Evolutionary conservation across 176 grass and related monocot species (phyloP).

Genomic region (Phyllostachys edulis): DNA sequence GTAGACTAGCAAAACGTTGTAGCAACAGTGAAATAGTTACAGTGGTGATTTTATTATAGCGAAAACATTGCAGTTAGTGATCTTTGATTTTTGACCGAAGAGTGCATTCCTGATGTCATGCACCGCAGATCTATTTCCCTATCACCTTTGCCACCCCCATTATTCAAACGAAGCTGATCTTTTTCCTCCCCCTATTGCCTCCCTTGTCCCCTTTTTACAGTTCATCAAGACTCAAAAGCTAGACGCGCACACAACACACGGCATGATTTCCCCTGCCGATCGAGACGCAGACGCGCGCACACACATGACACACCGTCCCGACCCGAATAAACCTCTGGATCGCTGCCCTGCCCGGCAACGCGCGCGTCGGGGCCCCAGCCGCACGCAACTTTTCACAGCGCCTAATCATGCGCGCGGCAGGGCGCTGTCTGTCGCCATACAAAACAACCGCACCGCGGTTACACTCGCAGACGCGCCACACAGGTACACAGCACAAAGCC

Average conservation of each 20-base stretch:
- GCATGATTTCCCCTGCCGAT: constrained; percentile 12
- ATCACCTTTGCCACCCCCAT: not conserved
- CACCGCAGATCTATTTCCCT: too few species aligned
- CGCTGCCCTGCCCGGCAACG: not conserved
- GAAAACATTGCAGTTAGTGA: too few species aligned
- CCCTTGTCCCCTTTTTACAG: not conserved
- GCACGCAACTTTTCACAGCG: constrained; percentile 28
- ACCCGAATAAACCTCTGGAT: constrained; percentile 46
- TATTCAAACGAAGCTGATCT: not conserved
- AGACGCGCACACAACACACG: not conserved
- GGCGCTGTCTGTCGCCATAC: not conserved
- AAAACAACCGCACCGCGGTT: not conserved
- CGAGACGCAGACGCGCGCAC: not conserved
- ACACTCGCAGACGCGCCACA: not conserved
- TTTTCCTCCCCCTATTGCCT: not conserved
- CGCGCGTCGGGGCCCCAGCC: not conserved
- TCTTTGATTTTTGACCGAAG: too few species aligned
- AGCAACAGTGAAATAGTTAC: too few species aligned
- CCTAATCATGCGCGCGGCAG: constrained; percentile 32
- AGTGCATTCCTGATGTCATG: too few species aligned
- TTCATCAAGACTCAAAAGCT: not conserved
- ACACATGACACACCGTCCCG: not conserved
- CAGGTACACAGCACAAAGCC: not conserved
- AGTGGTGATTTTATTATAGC: too few species aligned
- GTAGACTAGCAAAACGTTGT: rapidly evolving